Evolutionary conservation across 306 rosid genomes (phyloP).

Genomic region (Lablab purpureus): DNA sequence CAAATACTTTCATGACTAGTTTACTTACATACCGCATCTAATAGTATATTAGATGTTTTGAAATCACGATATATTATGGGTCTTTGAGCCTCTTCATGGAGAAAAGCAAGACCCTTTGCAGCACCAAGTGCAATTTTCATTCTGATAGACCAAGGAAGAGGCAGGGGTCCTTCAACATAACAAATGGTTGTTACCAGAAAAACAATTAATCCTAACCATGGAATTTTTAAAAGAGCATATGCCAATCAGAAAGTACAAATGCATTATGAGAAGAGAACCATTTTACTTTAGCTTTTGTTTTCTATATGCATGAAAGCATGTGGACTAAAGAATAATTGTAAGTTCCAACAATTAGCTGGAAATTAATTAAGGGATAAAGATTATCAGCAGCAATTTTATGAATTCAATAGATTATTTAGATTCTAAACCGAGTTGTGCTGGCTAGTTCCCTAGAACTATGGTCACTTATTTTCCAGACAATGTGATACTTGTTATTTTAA

Average conservation of each 20-base stretch:
- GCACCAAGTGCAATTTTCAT: constrained; percentile 97
- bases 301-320: not conserved
- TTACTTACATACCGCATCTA: constrained; percentile 80
- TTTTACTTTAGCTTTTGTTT: not conserved
- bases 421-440: not conserved
- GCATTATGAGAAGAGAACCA: constrained; percentile 28
- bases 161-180: constrained; percentile 83
- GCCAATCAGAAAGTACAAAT: constrained; percentile 34
- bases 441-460: not conserved
- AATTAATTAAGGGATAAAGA: constrained; percentile 9
- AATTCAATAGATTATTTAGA: constrained; percentile 19
- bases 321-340: not conserved
- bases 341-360: not conserved
- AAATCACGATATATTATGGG: constrained; percentile 97
- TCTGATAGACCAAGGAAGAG: constrained; percentile 98
- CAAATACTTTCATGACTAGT: constrained; percentile 23
- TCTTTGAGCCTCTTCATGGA: constrained; percentile 86
- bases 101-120: constrained; percentile 96
- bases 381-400: not conserved
- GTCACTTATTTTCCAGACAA: not conserved
- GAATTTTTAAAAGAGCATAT: constrained; percentile 16
- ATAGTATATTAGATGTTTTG: constrained; percentile 91
- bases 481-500: not conserved
- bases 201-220: constrained; percentile 41
- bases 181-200: constrained; percentile 56